Percentiles rank a stretch among this genome's conserved stretches.
Evolutionary conservation across 768 basidiomycete genomes (phyloP).

Genomic region (Nevesoporus exiguus): DNA sequence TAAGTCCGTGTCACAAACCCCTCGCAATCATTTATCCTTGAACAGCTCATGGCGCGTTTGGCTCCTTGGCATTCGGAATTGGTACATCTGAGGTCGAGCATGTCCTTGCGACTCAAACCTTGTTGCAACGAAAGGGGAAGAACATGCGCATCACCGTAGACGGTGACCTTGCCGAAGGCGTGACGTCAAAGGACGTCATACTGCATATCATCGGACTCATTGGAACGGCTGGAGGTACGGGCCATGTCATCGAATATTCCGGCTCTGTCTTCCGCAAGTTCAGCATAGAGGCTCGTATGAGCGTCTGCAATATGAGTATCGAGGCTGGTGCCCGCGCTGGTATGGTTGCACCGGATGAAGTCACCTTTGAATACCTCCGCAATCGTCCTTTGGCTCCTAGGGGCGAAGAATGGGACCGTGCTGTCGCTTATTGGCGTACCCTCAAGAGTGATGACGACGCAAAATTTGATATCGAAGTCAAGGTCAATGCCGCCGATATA

Average conservation of each 20-base stretch:
- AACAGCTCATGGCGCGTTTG: constrained; percentile 86
- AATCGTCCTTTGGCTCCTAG: constrained; percentile 80
- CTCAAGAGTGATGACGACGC: constrained; percentile 79
- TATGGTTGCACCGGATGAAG: constrained; percentile 88
- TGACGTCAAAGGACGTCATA: constrained; percentile 87
- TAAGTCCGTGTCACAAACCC: constrained; percentile 36
- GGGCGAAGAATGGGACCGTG: constrained; percentile 81
- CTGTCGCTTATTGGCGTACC: constrained; percentile 82
- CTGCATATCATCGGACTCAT: constrained; percentile 88
- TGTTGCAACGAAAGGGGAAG: constrained; percentile 83
- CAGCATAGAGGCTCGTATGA: constrained; percentile 90
- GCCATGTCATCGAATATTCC: constrained; percentile 87
- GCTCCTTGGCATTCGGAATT: constrained; percentile 89
- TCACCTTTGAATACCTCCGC: constrained; percentile 81
- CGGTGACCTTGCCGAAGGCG: constrained; percentile 74
- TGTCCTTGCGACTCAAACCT: constrained; percentile 87
- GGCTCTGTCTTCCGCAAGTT: constrained; percentile 84
- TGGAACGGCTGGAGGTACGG: constrained; percentile 91
- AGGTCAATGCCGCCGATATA: constrained; percentile 80
- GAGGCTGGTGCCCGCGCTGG: constrained; percentile 91
- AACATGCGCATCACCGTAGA: constrained; percentile 93
- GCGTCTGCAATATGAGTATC: constrained; percentile 93
- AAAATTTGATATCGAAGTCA: constrained; percentile 78
- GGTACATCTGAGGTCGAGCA: constrained; percentile 95
- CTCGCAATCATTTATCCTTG: constrained; percentile 1